phyloP scores from a whole-genome alignment of 2,329 filamentous ascomycete species.

The Penicillium frequentans region DNA sequence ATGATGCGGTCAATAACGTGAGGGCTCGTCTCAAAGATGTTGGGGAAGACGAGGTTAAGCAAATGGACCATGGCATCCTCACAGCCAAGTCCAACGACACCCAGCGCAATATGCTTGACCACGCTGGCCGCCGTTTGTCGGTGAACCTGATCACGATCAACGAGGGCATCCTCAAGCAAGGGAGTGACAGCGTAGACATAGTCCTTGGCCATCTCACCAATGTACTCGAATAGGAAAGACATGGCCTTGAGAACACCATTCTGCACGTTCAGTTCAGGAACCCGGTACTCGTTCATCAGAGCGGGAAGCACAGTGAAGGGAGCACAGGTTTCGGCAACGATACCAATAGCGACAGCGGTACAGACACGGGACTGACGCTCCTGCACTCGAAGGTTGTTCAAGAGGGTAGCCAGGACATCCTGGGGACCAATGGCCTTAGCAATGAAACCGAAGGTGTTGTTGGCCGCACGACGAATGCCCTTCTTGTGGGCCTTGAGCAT shows the following conservation, averaged over 20 bases:
- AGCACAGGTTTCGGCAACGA: conserved; percentile 96
- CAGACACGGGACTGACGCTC: conserved; percentile 98
- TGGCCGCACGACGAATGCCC: conserved; percentile 94
- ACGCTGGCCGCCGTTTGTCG: conserved; percentile 94
- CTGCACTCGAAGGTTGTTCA: conserved; percentile 96
- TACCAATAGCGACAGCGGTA: conserved; percentile 96
- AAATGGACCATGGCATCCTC: conserved; percentile 98
- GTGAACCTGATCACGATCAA: conserved; percentile 97
- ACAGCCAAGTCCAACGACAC: conserved; percentile 95
- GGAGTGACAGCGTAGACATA: conserved; percentile 98
- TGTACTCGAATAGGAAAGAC: conserved; percentile 98
- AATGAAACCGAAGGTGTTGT: conserved; percentile 99
- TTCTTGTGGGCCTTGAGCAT: conserved; percentile 99
- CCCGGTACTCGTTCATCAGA: conserved; percentile 98
- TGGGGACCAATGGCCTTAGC: conserved; percentile 98
- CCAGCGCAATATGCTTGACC: conserved; percentile 95
- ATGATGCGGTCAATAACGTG: conserved; percentile 98
- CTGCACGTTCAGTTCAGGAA: conserved; percentile 97
- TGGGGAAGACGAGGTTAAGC: conserved; percentile 93
- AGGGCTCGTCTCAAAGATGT: conserved; percentile 95
- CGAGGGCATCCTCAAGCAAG: conserved; percentile 91
- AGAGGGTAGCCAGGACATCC: conserved; percentile 89
- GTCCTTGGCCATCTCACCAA: conserved; percentile 99
- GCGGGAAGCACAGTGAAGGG: conserved; percentile 98
- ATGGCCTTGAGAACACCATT: conserved; percentile 97